These are phyloP conservation scores for Ogataea paraovalis DNA, from an alignment of 805 yeast genomes.

Conservation along the genomic window DNA sequence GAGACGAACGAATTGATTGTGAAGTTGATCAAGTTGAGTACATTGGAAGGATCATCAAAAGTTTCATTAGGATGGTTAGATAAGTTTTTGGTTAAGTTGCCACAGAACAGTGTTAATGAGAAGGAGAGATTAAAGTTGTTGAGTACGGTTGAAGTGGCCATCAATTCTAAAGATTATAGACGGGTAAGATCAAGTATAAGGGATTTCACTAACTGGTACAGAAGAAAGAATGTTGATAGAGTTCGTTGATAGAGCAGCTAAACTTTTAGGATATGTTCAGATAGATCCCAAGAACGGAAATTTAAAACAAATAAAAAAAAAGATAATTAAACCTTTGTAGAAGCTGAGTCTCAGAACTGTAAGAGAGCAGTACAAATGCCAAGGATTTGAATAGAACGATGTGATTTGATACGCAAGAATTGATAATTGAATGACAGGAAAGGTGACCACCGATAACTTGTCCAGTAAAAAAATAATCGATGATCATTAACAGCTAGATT, in stretches of 20 bases:
- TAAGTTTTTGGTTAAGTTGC: slow-evolving; percentile 49
- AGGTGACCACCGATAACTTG: no score
- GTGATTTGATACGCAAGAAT: no score
- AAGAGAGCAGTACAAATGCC: no score
- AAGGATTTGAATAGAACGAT: no score
- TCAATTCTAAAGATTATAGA: slow-evolving; percentile 66
- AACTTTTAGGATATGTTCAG: no score
- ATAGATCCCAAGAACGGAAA: no score
- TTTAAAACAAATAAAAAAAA: no score
- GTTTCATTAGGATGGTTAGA: slow-evolving; percentile 56
- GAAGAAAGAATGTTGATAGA: slow-evolving; percentile 60
- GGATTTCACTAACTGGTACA: slow-evolving; percentile 81
- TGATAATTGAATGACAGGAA: no score
- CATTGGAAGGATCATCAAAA: slow-evolving; percentile 42
- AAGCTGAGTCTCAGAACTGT: no score
- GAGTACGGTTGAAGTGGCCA: slow-evolving; percentile 52
- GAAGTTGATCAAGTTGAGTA: slow-evolving; percentile 52
- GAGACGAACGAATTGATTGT: slow-evolving; percentile 75
- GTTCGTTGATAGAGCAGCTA: slow-evolving; percentile 3
- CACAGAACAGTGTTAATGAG: slow-evolving; percentile 56
- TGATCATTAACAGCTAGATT: no score
- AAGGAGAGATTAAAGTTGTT: slow-evolving; percentile 67
- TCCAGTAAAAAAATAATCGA: no score
- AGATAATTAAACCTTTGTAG: no score
- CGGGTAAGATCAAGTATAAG: slow-evolving; percentile 66